These are phyloP conservation scores for Populus nigra DNA, from an alignment of 345 rosid species.

Conservation along the genomic window DNA sequence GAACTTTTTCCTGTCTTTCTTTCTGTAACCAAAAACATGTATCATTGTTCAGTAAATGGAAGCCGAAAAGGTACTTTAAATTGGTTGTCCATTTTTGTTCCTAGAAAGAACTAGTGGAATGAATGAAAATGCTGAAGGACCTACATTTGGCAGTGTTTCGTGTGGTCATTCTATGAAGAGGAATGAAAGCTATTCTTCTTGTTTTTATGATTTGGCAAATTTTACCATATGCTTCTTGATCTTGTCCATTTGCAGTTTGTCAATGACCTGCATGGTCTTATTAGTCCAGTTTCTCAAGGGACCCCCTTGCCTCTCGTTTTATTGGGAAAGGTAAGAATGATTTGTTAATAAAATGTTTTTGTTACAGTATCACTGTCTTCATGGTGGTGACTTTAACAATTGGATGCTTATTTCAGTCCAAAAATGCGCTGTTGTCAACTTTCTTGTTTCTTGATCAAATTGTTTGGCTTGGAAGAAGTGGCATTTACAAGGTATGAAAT, in stretches of 20 bases:
- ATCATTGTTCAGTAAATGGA: neutral
- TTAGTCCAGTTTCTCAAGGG: constrained; percentile 84
- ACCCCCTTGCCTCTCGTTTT: constrained; percentile 87
- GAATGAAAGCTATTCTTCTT: neutral
- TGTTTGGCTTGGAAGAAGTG: constrained; percentile 92
- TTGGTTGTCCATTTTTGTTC: neutral
- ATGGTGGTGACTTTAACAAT: constrained; percentile 10
- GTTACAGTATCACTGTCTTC: neutral
- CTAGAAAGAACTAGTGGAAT: neutral
- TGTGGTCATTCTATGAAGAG: neutral
- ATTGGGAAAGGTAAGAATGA: constrained; percentile 70
- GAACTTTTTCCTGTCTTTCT: neutral
- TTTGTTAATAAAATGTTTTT: neutral
- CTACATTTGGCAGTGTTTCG: neutral
- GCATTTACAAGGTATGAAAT: constrained; percentile 75
- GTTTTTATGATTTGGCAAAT: neutral
- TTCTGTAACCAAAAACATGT: neutral
- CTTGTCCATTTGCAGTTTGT: constrained; percentile 64
- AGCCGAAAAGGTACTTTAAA: neutral
- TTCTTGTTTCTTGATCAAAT: constrained; percentile 97
- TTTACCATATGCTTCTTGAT: constrained; percentile 6
- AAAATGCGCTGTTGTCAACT: constrained; percentile 78
- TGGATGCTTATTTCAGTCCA: constrained; percentile 56
- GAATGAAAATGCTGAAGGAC: neutral
- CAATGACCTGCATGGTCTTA: constrained; percentile 80